phyloP scores from a whole-genome alignment of 139 green algal genomes.

The Chlamydomonas sphaeroides region DNA sequence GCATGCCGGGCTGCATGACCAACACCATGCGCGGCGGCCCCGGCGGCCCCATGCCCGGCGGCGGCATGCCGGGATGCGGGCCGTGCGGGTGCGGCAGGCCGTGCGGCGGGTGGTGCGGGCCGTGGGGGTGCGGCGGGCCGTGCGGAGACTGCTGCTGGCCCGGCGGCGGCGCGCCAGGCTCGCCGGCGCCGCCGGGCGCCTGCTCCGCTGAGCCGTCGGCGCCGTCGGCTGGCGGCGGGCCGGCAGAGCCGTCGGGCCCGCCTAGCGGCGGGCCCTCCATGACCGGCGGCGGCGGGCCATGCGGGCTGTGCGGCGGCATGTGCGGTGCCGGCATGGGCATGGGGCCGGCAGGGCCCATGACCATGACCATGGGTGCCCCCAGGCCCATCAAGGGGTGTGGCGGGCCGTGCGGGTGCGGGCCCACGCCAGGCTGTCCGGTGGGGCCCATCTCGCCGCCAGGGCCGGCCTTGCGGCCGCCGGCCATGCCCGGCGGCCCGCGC shows the following conservation, averaged over 20 bases:
- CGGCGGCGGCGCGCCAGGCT: background rate
- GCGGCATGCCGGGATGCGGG: background rate
- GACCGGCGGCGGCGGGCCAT: background rate
- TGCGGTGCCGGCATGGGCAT: conserved; percentile 9
- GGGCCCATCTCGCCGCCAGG: background rate
- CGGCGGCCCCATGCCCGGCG: background rate
- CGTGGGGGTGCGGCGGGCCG: background rate
- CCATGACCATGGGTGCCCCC: conserved; percentile 9
- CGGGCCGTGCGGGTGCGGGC: conserved; percentile 2
- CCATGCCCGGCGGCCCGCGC: no score
- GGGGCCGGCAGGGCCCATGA: conserved; percentile 32
- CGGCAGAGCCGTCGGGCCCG: background rate
- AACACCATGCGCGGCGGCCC: conserved; percentile 21
- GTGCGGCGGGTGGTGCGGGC: background rate
- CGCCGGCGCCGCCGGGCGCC: background rate
- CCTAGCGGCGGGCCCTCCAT: conserved; percentile 9
- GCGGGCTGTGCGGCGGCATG: no score
- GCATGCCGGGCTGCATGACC: background rate
- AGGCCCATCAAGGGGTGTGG: conserved; percentile 15
- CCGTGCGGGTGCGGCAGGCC: background rate
- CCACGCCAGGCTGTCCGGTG: background rate
- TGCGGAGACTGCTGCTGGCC: background rate
- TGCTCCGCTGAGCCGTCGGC: no score
- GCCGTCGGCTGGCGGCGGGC: background rate
- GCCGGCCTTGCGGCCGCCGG: background rate